Evolutionary conservation across 2,329 filamentous ascomycete genomes (phyloP).

Genomic region (Claviceps monticola): DNA sequence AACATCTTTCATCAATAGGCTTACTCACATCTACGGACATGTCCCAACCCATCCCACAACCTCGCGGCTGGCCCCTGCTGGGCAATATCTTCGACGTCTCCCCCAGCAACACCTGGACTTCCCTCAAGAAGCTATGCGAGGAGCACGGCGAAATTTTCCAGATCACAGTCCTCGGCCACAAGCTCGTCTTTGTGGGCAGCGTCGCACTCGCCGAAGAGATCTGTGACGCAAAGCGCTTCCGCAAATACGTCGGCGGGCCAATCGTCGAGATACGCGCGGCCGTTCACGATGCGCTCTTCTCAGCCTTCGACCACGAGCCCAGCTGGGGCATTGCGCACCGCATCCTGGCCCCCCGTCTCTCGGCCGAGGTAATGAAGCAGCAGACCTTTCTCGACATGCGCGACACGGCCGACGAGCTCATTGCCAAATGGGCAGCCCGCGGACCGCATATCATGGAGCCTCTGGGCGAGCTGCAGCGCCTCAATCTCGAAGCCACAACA

Average conservation of each 20-base stretch:
- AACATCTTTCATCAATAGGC: background rate
- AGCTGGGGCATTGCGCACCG: constrained; percentile 38
- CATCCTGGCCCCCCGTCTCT: constrained; percentile 34
- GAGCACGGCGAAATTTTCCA: constrained; percentile 25
- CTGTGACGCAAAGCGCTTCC: constrained; percentile 39
- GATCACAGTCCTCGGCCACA: constrained; percentile 20
- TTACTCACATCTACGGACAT: constrained; percentile 9
- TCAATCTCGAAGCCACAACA: constrained; percentile 38
- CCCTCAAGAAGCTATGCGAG: constrained; percentile 21
- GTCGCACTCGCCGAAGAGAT: constrained; percentile 33
- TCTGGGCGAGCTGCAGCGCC: constrained; percentile 35
- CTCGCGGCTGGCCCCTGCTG: constrained; percentile 20
- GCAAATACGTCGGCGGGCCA: constrained; percentile 38
- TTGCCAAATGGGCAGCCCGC: constrained; percentile 32
- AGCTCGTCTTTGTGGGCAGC: constrained; percentile 31
- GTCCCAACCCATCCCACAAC: constrained; percentile 22
- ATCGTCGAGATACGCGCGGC: constrained; percentile 36
- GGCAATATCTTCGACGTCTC: constrained; percentile 24
- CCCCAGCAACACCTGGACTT: constrained; percentile 22
- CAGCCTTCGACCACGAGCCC: constrained; percentile 32
- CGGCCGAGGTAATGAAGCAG: constrained; percentile 17
- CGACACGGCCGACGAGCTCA: constrained; percentile 33
- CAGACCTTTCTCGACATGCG: constrained; percentile 31
- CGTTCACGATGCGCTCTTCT: constrained; percentile 39
- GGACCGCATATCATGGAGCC: constrained; percentile 24